Evolutionary conservation across 345 rosid species (phyloP).

Genomic region (Alliaria petiolata): DNA sequence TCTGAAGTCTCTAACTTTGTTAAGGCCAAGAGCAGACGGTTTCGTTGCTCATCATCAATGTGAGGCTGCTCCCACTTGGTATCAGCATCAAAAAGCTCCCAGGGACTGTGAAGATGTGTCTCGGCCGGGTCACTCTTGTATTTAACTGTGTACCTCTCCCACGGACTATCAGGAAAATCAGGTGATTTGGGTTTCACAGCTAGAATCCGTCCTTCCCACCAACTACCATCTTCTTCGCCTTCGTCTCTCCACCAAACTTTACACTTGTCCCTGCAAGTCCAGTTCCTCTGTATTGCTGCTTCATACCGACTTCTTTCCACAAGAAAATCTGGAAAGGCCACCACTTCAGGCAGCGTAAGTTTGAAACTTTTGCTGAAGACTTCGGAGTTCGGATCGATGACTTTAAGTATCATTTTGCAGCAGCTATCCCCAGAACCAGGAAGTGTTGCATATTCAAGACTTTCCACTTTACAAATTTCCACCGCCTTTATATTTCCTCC

Average conservation of each 20-base stretch:
- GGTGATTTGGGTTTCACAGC: constrained; percentile 63
- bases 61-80: constrained; percentile 68
- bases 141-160: constrained; percentile 84
- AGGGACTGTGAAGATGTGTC: constrained; percentile 86
- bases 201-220: constrained; percentile 93
- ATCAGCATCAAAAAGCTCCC: constrained; percentile 93
- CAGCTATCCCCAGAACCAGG: constrained; percentile 98
- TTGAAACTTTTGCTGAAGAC: constrained; percentile 54
- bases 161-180: constrained; percentile 87
- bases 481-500: constrained; percentile 62
- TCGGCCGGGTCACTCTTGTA: constrained; percentile 80
- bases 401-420: constrained; percentile 86
- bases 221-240: constrained; percentile 78
- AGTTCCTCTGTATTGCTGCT: constrained; percentile 67
- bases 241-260: constrained; percentile 96
- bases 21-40: constrained; percentile 52
- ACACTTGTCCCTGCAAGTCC: constrained; percentile 91
- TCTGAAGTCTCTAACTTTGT: constrained; percentile 59
- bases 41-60: constrained; percentile 54
- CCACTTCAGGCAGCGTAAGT: constrained; percentile 79
- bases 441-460: constrained; percentile 75
- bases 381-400: constrained; percentile 62
- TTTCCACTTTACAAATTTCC: constrained; percentile 80
- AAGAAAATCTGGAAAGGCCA: constrained; percentile 86
- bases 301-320: constrained; percentile 94